Evolutionary conservation across 148 eudicot genomes (phyloP), one percentile per base, ranked within the genome.

Genomic region (Pouteria glomerata): DNA sequence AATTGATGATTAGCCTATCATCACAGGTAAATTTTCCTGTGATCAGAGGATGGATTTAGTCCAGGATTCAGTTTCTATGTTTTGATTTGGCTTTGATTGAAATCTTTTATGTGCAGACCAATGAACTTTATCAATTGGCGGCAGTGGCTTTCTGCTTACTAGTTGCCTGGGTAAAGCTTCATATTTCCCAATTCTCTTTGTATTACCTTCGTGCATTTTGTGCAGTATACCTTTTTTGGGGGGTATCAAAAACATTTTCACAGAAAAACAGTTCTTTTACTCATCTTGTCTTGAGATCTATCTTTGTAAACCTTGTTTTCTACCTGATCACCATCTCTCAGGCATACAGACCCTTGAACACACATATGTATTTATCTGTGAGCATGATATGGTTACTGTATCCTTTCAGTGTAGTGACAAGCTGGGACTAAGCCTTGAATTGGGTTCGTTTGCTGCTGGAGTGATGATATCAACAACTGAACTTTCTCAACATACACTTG

Each of bases 361-460:
- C 21, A 8, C 15, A 29, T 41, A 16, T 34, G 37, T 56, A 29
- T 71, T 41, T 52, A 13, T 56, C 3, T 69, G 27, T 31, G 18
- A 30, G 44, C 48, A 48, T 74, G 56, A 72, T 58, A 65, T 71
- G 71, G 34, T 35, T 66, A n/a, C 64, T 79, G 23, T 81, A 31
- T 76, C 74, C 47, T 88, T 79, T 75, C 96, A 94, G 98, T 85
- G 89, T 89, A 94, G 98, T 65, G 98, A 94, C 77, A 94, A 94
- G 86, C 88, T 94, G 73, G 98, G 98, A 39, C 74, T 94, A 60
- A 94, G 98, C 78, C 95, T 91, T 55, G 98, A 94, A 78, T 77
- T 94, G 85, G 98, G 98, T 55, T 91, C 98, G 34, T 94, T 94
- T 85, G 98, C 98, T 72, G 98, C 98, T 79, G 98, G 98, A 77